A percentile compares a stretch with the other conserved stretches of the same genome.
Conservation (phyloP, 208 protist genomes). For the Crithidia sp. region DNA sequence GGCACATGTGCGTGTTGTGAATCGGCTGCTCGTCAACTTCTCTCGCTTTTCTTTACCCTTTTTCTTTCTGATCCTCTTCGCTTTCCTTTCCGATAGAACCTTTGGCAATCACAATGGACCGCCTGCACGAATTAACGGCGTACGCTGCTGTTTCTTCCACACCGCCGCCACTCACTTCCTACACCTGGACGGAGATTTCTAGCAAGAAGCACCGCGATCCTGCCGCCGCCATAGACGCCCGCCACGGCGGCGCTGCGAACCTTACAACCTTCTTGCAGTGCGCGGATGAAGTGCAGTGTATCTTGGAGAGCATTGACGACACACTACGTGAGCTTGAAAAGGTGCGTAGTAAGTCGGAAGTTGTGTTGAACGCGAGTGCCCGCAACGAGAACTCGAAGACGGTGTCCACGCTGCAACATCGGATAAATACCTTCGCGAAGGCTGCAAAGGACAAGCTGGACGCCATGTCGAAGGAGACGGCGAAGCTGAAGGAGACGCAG, state of each 20-base stretch:
- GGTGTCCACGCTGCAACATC: not conserved
- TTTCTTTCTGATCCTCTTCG: not conserved
- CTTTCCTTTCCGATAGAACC: not conserved
- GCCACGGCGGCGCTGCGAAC: not conserved
- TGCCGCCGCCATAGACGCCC: not conserved
- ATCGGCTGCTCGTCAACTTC: too few relatives aligned
- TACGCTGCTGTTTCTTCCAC: not conserved
- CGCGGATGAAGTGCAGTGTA: not conserved
- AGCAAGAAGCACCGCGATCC: not conserved
- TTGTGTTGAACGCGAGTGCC: too few relatives aligned
- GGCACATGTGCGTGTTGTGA: too few relatives aligned
- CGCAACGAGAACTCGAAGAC: not conserved
- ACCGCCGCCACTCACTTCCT: not conserved
- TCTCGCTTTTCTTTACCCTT: not conserved
- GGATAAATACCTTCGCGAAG: not conserved
- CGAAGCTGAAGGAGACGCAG: slow-evolving; percentile 65
- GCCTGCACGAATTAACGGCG: not conserved
- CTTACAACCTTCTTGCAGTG: not conserved
- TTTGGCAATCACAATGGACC: not conserved
- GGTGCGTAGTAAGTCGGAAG: too few relatives aligned
- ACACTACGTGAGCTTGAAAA: not conserved
- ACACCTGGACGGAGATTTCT: not conserved
- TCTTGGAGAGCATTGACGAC: not conserved
- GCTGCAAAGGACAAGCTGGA: slow-evolving; percentile 21
- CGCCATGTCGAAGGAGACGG: slow-evolving; percentile 64